phyloP scores from a whole-genome alignment of 2,329 filamentous ascomycete species.

The Calonectria multiphialidica region DNA sequence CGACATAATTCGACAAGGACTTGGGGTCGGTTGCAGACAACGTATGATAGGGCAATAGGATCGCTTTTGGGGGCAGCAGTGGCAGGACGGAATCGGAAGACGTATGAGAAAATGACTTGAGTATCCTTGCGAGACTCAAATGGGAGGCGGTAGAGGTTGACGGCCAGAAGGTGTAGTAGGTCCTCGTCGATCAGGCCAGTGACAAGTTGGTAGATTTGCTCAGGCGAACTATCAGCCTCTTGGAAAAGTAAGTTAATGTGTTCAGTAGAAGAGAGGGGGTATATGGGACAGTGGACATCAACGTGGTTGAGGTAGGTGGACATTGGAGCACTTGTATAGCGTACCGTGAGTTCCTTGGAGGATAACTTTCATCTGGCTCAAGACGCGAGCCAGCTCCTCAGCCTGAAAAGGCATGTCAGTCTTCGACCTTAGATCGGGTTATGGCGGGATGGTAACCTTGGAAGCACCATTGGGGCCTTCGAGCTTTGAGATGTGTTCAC shows the following conservation, averaged over 20 bases:
- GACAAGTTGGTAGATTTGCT: constrained; percentile 89
- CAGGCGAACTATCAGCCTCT: constrained; percentile 89
- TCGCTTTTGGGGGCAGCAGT: constrained; percentile 76
- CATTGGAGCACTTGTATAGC: constrained; percentile 29
- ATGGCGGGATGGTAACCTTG: constrained; percentile 55
- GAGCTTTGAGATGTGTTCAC: constrained; percentile 65
- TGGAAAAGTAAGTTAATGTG: constrained; percentile 31
- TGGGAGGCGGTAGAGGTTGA: constrained; percentile 85
- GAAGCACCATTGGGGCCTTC: constrained; percentile 61
- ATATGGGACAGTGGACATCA: not conserved
- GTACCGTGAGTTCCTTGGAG: constrained; percentile 93
- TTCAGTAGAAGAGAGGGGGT: not conserved
- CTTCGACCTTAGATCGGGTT: not conserved
- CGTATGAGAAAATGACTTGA: constrained; percentile 94
- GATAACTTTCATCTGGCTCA: constrained; percentile 91
- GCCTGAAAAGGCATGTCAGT: constrained; percentile 62
- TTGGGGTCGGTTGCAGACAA: constrained; percentile 87
- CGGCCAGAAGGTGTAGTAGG: constrained; percentile 85
- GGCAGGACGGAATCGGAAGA: constrained; percentile 87
- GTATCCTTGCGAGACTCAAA: constrained; percentile 98
- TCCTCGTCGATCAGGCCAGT: constrained; percentile 89
- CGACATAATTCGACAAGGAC: constrained; percentile 90
- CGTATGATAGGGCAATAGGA: constrained; percentile 88
- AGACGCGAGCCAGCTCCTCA: constrained; percentile 87
- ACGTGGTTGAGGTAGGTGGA: not conserved